These are phyloP conservation scores for Arthrobotrys musiformis DNA, from an alignment of 2,329 filamentous ascomycete genomes.

Conservation along the genomic window DNA sequence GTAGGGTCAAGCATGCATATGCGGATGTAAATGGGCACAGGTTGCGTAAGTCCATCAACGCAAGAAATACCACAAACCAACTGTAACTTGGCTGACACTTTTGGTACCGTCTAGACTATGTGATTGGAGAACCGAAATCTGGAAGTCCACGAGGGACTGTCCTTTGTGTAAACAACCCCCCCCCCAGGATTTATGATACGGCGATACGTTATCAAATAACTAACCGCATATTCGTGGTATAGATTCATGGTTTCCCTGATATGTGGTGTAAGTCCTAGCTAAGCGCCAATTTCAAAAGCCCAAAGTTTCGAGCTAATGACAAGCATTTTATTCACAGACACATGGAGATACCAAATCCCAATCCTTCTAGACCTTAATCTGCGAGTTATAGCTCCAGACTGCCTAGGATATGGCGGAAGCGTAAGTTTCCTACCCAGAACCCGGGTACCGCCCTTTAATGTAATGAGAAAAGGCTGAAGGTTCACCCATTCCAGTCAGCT, in stretches of 20 bases:
- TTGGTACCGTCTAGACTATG: constrained; percentile 58
- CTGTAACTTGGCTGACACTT: too few relatives aligned
- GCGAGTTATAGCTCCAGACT: constrained; percentile 83
- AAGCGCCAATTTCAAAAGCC: neutral
- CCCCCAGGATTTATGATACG: neutral
- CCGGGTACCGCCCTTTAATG: neutral
- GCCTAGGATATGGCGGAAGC: constrained; percentile 85
- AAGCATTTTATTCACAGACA: constrained; percentile 61
- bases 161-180: constrained; percentile 58
- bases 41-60: constrained; percentile 58
- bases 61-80: constrained; percentile 21
- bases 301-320: neutral
- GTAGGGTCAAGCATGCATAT: constrained; percentile 59
- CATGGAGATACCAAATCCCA: constrained; percentile 91
- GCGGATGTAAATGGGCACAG: constrained; percentile 59
- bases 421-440: constrained; percentile 61
- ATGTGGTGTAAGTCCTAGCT: constrained; percentile 57
- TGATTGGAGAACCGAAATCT: constrained; percentile 57
- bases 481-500: constrained; percentile 61
- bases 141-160: constrained; percentile 56
- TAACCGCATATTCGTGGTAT: constrained; percentile 42
- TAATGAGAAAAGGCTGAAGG: neutral
- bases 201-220: neutral
- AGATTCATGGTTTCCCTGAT: constrained; percentile 60
- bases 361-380: constrained; percentile 76